Conservation (phyloP, 1,139 yeast genomes). For the Yarrowia galli region DNA sequence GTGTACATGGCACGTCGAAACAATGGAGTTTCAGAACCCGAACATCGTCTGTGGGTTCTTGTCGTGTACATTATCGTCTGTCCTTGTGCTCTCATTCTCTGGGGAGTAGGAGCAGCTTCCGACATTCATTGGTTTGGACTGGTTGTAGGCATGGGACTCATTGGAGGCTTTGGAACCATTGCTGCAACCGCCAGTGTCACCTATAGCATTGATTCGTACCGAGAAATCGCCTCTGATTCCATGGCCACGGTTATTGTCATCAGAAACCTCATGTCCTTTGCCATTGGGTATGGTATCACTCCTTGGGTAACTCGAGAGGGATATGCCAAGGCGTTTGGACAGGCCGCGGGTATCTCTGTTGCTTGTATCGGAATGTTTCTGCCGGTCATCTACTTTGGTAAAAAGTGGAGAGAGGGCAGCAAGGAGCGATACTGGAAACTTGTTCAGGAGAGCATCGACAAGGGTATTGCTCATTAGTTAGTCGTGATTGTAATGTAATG, state of each 20-base stretch:
- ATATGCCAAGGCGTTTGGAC: slow-evolving; percentile 56
- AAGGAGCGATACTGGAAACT: slow-evolving; percentile 40
- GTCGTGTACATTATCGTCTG: slow-evolving; percentile 68
- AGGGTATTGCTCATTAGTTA: slow-evolving; percentile 10
- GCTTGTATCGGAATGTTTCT: slow-evolving; percentile 56
- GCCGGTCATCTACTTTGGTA: slow-evolving; percentile 51
- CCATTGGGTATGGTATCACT: slow-evolving; percentile 59
- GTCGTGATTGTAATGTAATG: no score
- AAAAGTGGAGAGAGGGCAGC: slow-evolving; percentile 42
- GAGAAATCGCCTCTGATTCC: slow-evolving; percentile 60
- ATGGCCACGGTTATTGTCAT: slow-evolving; percentile 55
- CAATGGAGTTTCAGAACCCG: slow-evolving; percentile 76
- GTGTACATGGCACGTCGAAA: slow-evolving; percentile 71
- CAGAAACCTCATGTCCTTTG: slow-evolving; percentile 56
- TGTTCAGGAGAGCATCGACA: slow-evolving; percentile 7
- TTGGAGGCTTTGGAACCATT: slow-evolving; percentile 59
- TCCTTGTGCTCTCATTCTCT: slow-evolving; percentile 74
- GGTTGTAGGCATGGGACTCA: slow-evolving; percentile 50
- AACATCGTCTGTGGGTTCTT: slow-evolving; percentile 73
- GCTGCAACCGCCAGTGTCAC: slow-evolving; percentile 54
- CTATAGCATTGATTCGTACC: slow-evolving; percentile 63
- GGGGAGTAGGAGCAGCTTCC: slow-evolving; percentile 79
- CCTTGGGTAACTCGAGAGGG: slow-evolving; percentile 60
- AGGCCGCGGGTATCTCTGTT: slow-evolving; percentile 55
- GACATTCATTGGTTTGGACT: slow-evolving; percentile 64